Evolutionary conservation across 306 rosid genomes (phyloP).

Genomic region (apple (Malus domestica)): DNA sequence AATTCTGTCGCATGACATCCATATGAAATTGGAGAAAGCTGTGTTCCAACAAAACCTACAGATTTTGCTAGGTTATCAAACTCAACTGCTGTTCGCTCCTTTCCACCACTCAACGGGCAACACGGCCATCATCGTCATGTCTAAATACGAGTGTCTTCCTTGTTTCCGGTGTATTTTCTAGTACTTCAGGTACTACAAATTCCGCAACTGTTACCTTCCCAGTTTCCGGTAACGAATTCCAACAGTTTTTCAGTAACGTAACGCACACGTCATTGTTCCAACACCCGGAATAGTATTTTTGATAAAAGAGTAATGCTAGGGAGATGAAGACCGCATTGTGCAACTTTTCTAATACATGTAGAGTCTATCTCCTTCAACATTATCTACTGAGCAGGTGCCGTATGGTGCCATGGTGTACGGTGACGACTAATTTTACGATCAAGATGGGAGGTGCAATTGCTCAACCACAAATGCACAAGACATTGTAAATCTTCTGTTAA

Average conservation of each 20-base stretch:
- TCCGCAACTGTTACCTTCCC: constrained; percentile 11
- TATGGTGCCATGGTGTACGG: not conserved
- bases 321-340: too few species aligned
- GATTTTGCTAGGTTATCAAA: not conserved
- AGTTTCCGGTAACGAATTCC: not conserved
- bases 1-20: not conserved
- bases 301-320: too few species aligned
- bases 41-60: not conserved
- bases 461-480: not conserved
- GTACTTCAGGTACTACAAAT: not conserved
- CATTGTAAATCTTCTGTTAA: not conserved
- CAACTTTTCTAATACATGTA: too few species aligned
- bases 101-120: not conserved
- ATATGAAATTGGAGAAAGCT: not conserved
- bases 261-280: too few species aligned
- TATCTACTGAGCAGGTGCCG: too few species aligned
- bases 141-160: too few species aligned
- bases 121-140: not conserved
- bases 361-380: too few species aligned
- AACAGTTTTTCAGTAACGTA: not conserved
- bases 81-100: not conserved
- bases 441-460: not conserved
- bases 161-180: not conserved
- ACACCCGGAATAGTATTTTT: too few species aligned
- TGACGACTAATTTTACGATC: not conserved